phyloP scores from a whole-genome alignment of 164 flowering plant genomes.

The Sedum album region DNA sequence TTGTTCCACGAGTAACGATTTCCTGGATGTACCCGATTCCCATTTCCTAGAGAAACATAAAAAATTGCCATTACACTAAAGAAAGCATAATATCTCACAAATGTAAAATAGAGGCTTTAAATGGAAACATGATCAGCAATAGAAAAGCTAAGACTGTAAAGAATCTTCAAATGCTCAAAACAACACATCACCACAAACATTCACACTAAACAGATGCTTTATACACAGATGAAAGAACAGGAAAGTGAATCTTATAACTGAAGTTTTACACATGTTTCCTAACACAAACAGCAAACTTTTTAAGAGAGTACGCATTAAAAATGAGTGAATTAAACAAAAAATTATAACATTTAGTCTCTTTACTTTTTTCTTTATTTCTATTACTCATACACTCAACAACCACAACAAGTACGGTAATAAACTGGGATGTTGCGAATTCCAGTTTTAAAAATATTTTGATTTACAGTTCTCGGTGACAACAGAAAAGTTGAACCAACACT shows the following conservation, averaged over 20 bases:
- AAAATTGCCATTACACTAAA: neutral
- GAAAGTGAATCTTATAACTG: neutral
- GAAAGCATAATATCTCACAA: no score
- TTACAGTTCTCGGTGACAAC: neutral
- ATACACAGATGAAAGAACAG: neutral
- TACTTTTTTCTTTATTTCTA: no score
- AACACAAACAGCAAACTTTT: no score
- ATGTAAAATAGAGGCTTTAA: neutral
- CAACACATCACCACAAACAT: neutral
- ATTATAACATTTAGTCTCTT: no score
- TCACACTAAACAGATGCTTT: neutral
- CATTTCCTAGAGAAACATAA: constrained; percentile 1
- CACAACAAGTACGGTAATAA: no score
- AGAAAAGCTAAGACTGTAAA: neutral
- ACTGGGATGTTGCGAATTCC: neutral
- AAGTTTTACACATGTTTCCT: no score
- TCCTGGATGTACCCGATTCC: neutral
- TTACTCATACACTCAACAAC: no score
- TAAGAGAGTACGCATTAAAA: neutral
- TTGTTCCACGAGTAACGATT: constrained; percentile 2
- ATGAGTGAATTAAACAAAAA: neutral
- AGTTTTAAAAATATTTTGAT: neutral
- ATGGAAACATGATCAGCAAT: neutral
- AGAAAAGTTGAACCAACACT: neutral
- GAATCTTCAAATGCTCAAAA: no score